Evolutionary conservation across 371 early-diverging fungal genomes (phyloP), one percentile per base, ranked within the genome.

Genomic region (Apophysomyces elegans): DNA sequence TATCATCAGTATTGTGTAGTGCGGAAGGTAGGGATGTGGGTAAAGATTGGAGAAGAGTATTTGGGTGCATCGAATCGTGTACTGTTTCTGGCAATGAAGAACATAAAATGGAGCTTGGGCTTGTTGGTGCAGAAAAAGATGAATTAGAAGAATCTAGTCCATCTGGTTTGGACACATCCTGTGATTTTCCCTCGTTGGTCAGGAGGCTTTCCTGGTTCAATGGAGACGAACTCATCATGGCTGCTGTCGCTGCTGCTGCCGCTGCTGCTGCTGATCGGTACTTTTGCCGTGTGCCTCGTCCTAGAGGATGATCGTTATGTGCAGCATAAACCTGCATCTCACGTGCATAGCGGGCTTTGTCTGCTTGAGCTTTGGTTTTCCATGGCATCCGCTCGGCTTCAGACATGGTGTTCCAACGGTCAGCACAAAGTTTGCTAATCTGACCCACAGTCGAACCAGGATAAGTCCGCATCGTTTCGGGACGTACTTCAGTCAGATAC

Each of bases 271-370:
- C 66, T 7, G 66, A 56, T 5, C 83, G 71, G 45, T 83, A 83
- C 39, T 83, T 83, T 63, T 78, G 78, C 45, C 80, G 66, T 14
- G 83, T 83, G 16, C 83, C 83, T 61, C 80, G 66, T 11, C 83
- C 83, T 57, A 83, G 63, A 41, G 70, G 67, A 56, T 79, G 78
- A 60, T 79, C 75, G 43, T 76, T 71, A 37, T 83, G 78, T 4
- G 78, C 64, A 50, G 84, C 84, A 67, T 90, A 90, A 16, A 83
- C 76, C 59, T 86, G 84, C 84, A 90, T 86, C 65, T 92, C 93
- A 39, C 85, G 80, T 32, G 91, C 91, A 72, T 93, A 93, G 5
- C 93, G 82, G 8, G 79, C 84, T 67, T 93, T 93, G 72, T 93
- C 93, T 36, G 80, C 77, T 8, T 84, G 78, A 35, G 93, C 90